Base-by-base conservation (phyloP, 768 basidiomycete genomes). In the Ephemerocybe angulata region DNA sequence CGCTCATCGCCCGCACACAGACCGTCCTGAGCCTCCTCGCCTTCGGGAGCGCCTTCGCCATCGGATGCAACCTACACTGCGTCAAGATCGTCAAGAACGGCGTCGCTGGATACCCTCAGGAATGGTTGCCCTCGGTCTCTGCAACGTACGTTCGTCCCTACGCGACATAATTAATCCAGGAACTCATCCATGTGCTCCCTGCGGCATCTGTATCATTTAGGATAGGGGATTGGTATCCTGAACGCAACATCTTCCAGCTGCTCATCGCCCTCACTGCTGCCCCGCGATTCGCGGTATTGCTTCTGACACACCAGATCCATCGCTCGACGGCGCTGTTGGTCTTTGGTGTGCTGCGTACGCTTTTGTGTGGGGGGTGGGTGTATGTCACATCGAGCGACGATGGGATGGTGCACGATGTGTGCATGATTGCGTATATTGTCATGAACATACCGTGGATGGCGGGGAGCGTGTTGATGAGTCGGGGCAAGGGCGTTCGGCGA, bases 51-150 rank as follows among this genome's bases (percentile, higher is more conserved):
- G 88, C 92, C 1, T 75, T 96, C 27, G 53, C 76, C 22, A 61
- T 92, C 29, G 91, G 84, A 0, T 83, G 79, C 59, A 63, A 75
- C 0, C 76, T 89, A n/a, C 88, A 93, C 66, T 94, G 87, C 74
- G 80, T 81, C 60, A 87, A 87, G 65, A 84, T 96, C 27, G 90
- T 93, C 33, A 90, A 88, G 74, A 96, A 96, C 64, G 82, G 77
- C 13, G 80, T 94, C 11, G 87, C 88, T 47, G 85, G 79, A 13
- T 95, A 87, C 63, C 93, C 93, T 0, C 72, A 91, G 46, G 93
- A 96, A 65, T 94, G 88, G 88, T 90, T 90, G 59, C 93, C 93
- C 6, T 93, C 90, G 4, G 93, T 96, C 8, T 90, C 89, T 35
- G 86, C 88, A 12, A 87, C 89, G 85, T 88, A 65, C 58, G 86